A percentile compares a stretch with the other conserved stretches of the same genome.
Conservation (phyloP, 2,329 filamentous ascomycete species). For the Madurella mycetomatis region DNA sequence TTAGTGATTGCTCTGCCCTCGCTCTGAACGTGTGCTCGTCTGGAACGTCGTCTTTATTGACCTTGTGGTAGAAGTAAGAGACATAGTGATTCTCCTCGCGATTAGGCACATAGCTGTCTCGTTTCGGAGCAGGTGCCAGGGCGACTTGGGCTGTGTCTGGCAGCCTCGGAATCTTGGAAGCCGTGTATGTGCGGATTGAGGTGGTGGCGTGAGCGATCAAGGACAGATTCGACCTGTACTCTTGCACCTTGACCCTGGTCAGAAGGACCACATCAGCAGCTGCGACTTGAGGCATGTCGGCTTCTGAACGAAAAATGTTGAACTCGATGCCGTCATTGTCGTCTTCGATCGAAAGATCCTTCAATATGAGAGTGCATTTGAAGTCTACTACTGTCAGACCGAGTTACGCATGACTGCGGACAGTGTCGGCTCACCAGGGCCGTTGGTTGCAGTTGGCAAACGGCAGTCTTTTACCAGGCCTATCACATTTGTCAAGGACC, state of each 20-base stretch:
- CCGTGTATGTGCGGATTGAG: slow-evolving; percentile 42
- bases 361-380: slow-evolving; percentile 58
- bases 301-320: slow-evolving; percentile 55
- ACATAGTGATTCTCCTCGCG: slow-evolving; percentile 41
- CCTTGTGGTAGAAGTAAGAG: slow-evolving; percentile 42
- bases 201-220: slow-evolving; percentile 43
- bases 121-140: slow-evolving; percentile 20
- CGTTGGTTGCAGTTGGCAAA: slow-evolving; percentile 46
- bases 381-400: slow-evolving; percentile 41
- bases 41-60: slow-evolving; percentile 43
- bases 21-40: slow-evolving; percentile 39
- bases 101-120: slow-evolving; percentile 17
- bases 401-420: slow-evolving; percentile 7
- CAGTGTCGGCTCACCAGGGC: slow-evolving; percentile 42
- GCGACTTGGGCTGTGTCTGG: slow-evolving; percentile 36
- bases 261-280: slow-evolving; percentile 63
- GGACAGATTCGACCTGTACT: slow-evolving; percentile 33
- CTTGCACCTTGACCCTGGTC: slow-evolving; percentile 53
- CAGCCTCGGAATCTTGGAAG: slow-evolving; percentile 37
- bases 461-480: slow-evolving; percentile 67
- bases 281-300: slow-evolving; percentile 45
- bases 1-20: slow-evolving; percentile 37
- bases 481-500: slow-evolving; percentile 52
- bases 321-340: slow-evolving; percentile 42
- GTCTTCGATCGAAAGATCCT: slow-evolving; percentile 52